Evolutionary conservation across 495 filamentous ascomycete species (phyloP), one percentile per base, ranked within the genome.

Genomic region (Tuber brumale): DNA sequence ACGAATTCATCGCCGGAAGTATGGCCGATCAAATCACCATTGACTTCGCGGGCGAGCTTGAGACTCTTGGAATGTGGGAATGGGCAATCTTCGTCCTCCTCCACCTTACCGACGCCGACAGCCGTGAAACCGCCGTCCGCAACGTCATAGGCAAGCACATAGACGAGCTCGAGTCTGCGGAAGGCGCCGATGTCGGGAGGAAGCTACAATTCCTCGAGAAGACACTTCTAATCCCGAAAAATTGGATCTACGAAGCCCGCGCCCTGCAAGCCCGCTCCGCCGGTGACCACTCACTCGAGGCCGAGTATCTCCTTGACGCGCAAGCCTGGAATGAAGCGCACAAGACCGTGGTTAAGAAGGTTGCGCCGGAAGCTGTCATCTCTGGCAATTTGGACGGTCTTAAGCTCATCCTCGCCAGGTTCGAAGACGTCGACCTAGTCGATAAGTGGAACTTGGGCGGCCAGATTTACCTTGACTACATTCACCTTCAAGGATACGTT

Each of bases 161-260:
- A 41, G 87, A 88, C 48, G 83, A 85, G 6, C 85, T 91, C 71
- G 86, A 85, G 35, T 81, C 84, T 37, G 85, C 85, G 3, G 88
- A 89, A 46, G 86, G 86, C 57, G 78, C 85, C 12, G 83, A 85
- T 51, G 93, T 91, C 85, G 71, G 76, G 44, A 80, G 76, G 41
- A 82, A 82, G 48, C 75, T 82, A 9, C 84, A 84, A 23, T 87
- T 87, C 37, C 87, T 96, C 0, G 85, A 87, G 7, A 80, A 86
- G 44, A 87, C 88, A 7, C 88, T 92, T 70, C 86, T 90, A 73
- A 87, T 98, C 72, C 92, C 94, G 6, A 86, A 86, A 48, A 80
- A 85, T 39, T 97, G 93, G 94, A 87, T 98, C 77, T 94, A 91
- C 89, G 89, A 93, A 73, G 93, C 95, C 42, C 94, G 94, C 85